Base-by-base conservation (phyloP, 23 red algal species). In the Cyanidium caldarium region DNA sequence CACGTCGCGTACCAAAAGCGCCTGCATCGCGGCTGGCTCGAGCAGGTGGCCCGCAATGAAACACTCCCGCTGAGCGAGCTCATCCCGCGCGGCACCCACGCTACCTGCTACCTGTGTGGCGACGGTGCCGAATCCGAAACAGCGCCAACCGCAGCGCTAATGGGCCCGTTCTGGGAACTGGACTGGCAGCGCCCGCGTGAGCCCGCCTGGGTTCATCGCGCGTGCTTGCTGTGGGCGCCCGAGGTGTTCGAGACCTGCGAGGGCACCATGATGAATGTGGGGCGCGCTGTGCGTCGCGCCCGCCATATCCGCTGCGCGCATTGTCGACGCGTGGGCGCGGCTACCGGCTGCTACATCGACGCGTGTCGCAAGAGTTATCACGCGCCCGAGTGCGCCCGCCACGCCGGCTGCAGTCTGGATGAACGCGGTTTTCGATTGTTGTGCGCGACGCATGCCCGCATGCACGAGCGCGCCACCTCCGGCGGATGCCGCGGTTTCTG, bases 181-280 rank as follows among this genome's bases (percentile, higher is more conserved):
- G 7, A 28, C 31, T 28, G n/a, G 5, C n/a, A 61, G 7, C 7
- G n/a, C 7, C 51, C 51, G 31, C 31, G n/a, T 5, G 31, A 7
- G 5, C 51, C 51, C n/a, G 51, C 31, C 14, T 75, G 34, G 46
- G 44, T 75, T 5, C 70, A 75, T 30, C 15, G 40, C 31, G 33
- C 38, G 35, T 75, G 70, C 35, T 36, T 61, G 1, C 39, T 75
- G n/a, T 75, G 70, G 70, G 41, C 70, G 39, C 70, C 70, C 16
- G 70, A 75, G 26, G 70, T 75, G 13, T 75, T 75, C n/a, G 70
- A 75, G 44, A 61, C 70, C 46, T 75, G 35, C 38, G 70, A 75
- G 26, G 70, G 70, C 5, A 75, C 70, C 36, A 61, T 75, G 40
- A 39, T 75, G 34, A 75, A 75, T 75, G 58, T 75, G 46, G 14